These are phyloP conservation scores for Lachnellula hyalina DNA, from an alignment of 2,329 filamentous ascomycete species.

Conservation along the genomic window DNA sequence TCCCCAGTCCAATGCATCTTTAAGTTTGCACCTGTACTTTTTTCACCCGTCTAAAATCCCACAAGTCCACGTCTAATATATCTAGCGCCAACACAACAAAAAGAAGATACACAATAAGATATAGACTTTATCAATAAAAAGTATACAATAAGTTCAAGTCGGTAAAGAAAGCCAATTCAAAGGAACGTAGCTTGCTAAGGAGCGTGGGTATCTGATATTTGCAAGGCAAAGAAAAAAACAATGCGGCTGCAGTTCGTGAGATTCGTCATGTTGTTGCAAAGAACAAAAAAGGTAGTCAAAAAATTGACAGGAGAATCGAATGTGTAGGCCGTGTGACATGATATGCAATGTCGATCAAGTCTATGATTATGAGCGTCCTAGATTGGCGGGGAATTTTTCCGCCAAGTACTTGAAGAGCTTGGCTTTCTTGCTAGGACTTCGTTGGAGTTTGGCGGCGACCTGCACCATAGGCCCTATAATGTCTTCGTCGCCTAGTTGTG, in stretches of 20 bases:
- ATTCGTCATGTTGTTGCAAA: constrained; percentile 13
- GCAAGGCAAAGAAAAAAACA: not conserved
- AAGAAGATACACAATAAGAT: constrained; percentile 12
- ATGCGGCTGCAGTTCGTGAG: not conserved
- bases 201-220: constrained; percentile 20
- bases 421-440: constrained; percentile 29
- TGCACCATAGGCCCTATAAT: constrained; percentile 82
- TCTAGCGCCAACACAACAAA: constrained; percentile 1
- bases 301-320: constrained; percentile 3
- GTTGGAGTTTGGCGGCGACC: constrained; percentile 28
- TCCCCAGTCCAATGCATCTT: not conserved
- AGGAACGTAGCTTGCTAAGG: constrained; percentile 26
- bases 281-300: not conserved
- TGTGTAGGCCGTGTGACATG: constrained; percentile 6
- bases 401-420: constrained; percentile 31
- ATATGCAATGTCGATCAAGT: not conserved
- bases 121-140: constrained; percentile 6
- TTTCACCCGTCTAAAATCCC: constrained; percentile 2
- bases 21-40: not conserved
- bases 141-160: constrained; percentile 2
- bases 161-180: constrained; percentile 6
- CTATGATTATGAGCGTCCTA: constrained; percentile 16
- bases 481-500: constrained; percentile 80
- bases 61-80: not conserved
- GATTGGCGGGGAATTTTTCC: constrained; percentile 29